These are phyloP conservation scores for Serendipita vermifera DNA, from an alignment of 768 basidiomycete species.

Conservation along the genomic window DNA sequence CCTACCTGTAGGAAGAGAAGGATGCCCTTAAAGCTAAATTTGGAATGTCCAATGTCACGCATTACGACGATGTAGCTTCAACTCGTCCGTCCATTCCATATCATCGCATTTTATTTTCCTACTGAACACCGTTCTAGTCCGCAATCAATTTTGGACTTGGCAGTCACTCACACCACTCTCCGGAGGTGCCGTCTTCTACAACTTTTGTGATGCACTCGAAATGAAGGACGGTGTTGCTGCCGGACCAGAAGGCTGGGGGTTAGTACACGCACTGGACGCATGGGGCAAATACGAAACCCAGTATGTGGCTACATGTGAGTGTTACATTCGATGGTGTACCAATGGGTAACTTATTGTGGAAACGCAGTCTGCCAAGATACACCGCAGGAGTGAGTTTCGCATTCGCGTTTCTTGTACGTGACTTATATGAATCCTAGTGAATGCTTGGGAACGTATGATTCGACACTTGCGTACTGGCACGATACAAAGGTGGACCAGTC, in stretches of 20 bases:
- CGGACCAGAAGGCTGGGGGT: constrained; percentile 16
- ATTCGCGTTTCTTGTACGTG: not conserved
- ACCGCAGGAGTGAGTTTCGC: not conserved
- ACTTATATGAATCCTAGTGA: constrained; percentile 19
- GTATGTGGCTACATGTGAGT: not conserved
- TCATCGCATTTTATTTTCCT: too few relatives aligned
- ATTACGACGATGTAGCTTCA: constrained; percentile 54
- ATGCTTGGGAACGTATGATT: constrained; percentile 33
- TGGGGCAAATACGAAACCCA: constrained; percentile 16
- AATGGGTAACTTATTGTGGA: too few relatives aligned
- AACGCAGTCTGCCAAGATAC: not conserved
- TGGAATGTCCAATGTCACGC: constrained; percentile 42
- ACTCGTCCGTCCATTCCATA: constrained; percentile 35
- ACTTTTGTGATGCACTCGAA: constrained; percentile 57
- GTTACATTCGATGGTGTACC: too few relatives aligned
- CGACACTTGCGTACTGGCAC: constrained; percentile 34
- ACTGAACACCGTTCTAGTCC: too few relatives aligned
- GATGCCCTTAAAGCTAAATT: constrained; percentile 43
- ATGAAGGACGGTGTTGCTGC: constrained; percentile 44
- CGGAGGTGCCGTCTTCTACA: constrained; percentile 38
- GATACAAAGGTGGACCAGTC: constrained; percentile 43
- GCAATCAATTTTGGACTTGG: constrained; percentile 54
- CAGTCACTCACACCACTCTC: constrained; percentile 42
- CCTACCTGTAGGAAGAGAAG: constrained; percentile 27
- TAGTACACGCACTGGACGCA: constrained; percentile 14